phyloP scores from a whole-genome alignment of 1,284 basidiomycete genomes.

The Heliocybe sulcata region DNA sequence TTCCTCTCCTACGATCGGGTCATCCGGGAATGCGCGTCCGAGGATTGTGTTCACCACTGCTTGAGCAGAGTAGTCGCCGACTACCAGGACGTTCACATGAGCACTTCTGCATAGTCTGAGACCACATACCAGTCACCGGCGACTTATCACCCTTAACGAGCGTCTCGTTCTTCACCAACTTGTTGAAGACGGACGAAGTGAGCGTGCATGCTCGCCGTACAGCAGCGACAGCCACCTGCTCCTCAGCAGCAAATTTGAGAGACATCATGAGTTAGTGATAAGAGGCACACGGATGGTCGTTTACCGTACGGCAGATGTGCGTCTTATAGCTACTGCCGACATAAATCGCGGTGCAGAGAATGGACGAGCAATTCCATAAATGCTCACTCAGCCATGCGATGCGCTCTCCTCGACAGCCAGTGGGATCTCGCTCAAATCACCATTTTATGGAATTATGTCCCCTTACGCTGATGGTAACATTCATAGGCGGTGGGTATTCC shows the following conservation, averaged over 20 bases:
- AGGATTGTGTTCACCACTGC: constrained; percentile 84
- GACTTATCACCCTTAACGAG: constrained; percentile 92
- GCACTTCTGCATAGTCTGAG: neutral
- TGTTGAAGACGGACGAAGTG: constrained; percentile 85
- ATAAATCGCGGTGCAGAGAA: constrained; percentile 1
- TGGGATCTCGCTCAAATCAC: neutral
- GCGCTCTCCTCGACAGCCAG: neutral
- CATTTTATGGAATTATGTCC: neutral
- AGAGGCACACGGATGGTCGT: neutral
- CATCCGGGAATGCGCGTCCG: constrained; percentile 69
- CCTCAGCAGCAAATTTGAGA: constrained; percentile 39
- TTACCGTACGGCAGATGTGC: constrained; percentile 1
- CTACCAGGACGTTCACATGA: constrained; percentile 30
- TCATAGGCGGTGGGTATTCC: neutral
- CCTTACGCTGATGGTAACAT: neutral
- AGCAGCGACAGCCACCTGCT: constrained; percentile 79
- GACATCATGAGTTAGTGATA: constrained; percentile 30
- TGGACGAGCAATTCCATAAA: neutral
- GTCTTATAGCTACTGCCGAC: constrained; percentile 1
- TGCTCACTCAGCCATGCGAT: neutral
- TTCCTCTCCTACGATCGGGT: constrained; percentile 94
- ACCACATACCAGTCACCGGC: constrained; percentile 80
- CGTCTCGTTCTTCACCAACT: constrained; percentile 82
- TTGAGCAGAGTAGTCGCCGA: constrained; percentile 89
- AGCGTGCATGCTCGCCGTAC: constrained; percentile 84